A percentile compares a stretch with the other conserved stretches of the same genome.
Evolutionary conservation across 495 filamentous ascomycete species (phyloP).

Genomic region (Xylaria curta): DNA sequence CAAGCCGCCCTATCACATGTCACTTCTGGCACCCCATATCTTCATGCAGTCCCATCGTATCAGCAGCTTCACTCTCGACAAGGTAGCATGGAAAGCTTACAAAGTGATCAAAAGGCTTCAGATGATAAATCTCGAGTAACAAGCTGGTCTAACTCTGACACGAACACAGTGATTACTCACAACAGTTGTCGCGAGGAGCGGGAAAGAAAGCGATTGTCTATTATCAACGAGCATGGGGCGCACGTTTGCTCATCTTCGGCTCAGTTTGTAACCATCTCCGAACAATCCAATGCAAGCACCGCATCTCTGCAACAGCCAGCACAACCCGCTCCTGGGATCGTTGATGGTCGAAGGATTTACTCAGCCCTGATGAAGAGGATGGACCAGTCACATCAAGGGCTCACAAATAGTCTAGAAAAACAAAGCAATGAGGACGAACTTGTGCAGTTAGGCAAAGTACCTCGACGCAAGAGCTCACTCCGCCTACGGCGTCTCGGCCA

Average conservation of each 20-base stretch:
- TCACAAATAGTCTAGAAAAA: conserved; percentile 39
- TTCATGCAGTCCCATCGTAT: conserved; percentile 46
- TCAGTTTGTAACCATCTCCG: conserved; percentile 4
- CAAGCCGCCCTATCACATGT: conserved; percentile 50
- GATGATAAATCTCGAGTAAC: conserved; percentile 72
- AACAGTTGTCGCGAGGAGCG: conserved; percentile 48
- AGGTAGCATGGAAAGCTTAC: conserved; percentile 59
- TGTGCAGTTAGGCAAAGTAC: conserved; percentile 43
- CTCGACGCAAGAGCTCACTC: conserved; percentile 41
- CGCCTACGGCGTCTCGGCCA: conserved; percentile 9
- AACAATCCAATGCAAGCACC: conserved; percentile 21
- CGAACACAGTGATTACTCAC: conserved; percentile 51
- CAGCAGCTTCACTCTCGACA: conserved; percentile 50
- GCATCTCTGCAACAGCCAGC: conserved; percentile 21
- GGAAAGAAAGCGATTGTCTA: conserved; percentile 65
- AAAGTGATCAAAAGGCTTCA: conserved; percentile 55
- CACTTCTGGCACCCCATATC: conserved; percentile 47
- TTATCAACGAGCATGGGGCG: conserved; percentile 68
- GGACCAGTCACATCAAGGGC: conserved; percentile 34
- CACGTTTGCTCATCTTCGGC: conserved; percentile 53
- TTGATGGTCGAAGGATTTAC: conserved; percentile 73
- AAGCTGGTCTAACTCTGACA: conserved; percentile 73
- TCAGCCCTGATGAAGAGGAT: conserved; percentile 69
- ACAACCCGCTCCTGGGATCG: conserved; percentile 31
- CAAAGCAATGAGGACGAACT: conserved; percentile 34